Evolutionary conservation across 2,329 filamentous ascomycete species (phyloP).

Genomic region (Colletotrichum sp.): DNA sequence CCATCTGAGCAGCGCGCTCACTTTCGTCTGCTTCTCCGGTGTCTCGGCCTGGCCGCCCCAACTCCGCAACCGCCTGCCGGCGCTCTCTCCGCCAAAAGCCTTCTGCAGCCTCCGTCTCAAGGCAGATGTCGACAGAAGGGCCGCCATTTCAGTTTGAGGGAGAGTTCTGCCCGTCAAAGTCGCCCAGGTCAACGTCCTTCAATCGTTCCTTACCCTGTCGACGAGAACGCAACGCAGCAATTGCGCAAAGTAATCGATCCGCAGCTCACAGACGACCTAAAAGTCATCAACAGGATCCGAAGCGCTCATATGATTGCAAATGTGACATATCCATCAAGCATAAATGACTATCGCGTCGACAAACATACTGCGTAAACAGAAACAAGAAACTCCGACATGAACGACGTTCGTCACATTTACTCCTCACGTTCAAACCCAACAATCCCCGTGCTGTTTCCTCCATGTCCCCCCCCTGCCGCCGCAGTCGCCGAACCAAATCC

Average conservation of each 20-base stretch:
- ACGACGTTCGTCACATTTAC: neutral
- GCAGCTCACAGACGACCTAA: neutral
- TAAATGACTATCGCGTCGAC: neutral
- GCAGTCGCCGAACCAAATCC: neutral
- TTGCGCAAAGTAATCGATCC: neutral
- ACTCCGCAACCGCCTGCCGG: neutral
- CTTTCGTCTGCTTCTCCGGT: neutral
- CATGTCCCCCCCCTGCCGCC: neutral
- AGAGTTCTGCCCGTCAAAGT: neutral
- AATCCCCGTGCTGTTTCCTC: neutral
- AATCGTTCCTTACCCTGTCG: neutral
- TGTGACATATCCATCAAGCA: neutral
- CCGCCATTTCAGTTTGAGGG: neutral
- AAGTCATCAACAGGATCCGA: neutral
- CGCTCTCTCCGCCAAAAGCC: neutral
- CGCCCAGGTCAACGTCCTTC: neutral
- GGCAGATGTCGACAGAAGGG: neutral
- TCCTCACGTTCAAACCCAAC: neutral
- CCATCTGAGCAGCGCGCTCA: neutral
- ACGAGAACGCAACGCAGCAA: neutral
- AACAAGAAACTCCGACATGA: fast-evolving
- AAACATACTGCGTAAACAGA: neutral
- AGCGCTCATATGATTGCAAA: neutral
- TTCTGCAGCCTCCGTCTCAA: neutral
- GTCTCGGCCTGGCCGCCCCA: neutral